phyloP scores from a whole-genome alignment of 169 alveolate genomes.

The Plasmodium fragile region DNA sequence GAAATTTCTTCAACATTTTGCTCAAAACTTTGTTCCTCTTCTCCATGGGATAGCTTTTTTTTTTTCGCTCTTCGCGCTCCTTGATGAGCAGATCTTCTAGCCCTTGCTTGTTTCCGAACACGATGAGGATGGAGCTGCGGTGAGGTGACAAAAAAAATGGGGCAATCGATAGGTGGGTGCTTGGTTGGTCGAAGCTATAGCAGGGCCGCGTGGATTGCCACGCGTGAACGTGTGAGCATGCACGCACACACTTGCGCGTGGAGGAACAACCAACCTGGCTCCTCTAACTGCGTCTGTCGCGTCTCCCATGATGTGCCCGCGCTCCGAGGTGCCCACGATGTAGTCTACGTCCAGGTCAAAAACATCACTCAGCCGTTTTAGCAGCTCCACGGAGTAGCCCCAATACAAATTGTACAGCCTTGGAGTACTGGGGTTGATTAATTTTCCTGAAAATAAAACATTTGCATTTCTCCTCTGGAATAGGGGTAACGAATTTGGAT shows the following conservation, averaged over 20 bases:
- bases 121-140: constrained; percentile 46
- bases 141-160: neutral
- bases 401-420: constrained; percentile 47
- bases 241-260: neutral
- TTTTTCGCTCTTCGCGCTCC: constrained; percentile 30
- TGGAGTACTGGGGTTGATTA: constrained; percentile 57
- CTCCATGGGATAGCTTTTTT: constrained; percentile 10
- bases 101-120: constrained; percentile 69
- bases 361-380: constrained; percentile 51
- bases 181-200: neutral
- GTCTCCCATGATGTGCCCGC: constrained; percentile 19
- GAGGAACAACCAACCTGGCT: constrained; percentile 3
- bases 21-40: constrained; percentile 36
- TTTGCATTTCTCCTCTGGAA: constrained; percentile 46
- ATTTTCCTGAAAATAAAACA: constrained; percentile 44
- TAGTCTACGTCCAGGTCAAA: constrained; percentile 43
- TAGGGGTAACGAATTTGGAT: constrained; percentile 8
- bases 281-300: neutral
- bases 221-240: neutral
- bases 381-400: constrained; percentile 62
- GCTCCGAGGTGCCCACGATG: constrained; percentile 64
- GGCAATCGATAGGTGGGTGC: neutral
- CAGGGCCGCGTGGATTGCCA: neutral
- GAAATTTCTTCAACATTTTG: constrained; percentile 86
- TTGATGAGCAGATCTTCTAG: constrained; percentile 39